Base-by-base conservation (phyloP, 1,139 yeast genomes). In the Dujonia santamariae region DNA sequence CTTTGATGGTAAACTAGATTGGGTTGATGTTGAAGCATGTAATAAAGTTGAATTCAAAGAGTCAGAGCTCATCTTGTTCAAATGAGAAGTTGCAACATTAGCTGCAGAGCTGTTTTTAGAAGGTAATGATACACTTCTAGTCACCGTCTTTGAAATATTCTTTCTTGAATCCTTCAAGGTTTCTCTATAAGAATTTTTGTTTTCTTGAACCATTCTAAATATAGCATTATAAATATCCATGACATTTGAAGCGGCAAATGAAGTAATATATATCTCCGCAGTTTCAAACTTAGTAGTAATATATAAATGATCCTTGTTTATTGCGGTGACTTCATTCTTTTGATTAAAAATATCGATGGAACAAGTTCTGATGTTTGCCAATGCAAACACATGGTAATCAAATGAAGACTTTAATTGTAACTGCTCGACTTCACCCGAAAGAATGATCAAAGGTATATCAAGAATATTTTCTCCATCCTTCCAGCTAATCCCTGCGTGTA, bases 341-440 rank as follows among this genome's bases (percentile, higher is more conserved):
- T 83, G 86, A 52, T 90, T 90, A 51, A 74, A 81, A 22, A 87
- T 66, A 27, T 79, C 79, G 26, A 83, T 59, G 6, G 72, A 64
- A 21, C 79, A 62, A 1, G 66, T 62, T 16, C 67, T 60, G 21
- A 83, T 53, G 19, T 71, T 69, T 1, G 78, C 74, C 35, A 90
- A 72, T 13, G 85, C 74, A 57, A 92, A 87, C 17, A 85, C 78
- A 51, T 90, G 96, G 51, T 80, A 86, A 52, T 92, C 97, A 50
- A 90, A 78, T 0, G 92, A 78, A 7, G 80, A 61, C 48, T 82
- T 83, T 7, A 76, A 52, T 27, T 78, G 78, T 14, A 86, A 47
- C 8, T 67, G 61, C 2, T 67, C 77, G 29, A 86, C 55, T 0
- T 83, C 81, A 3, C 77, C 64, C 0, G 83, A 71, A 3, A 84